Evolutionary conservation across 2,329 filamentous ascomycete genomes (phyloP).

Genomic region (Alternaria burnsii): DNA sequence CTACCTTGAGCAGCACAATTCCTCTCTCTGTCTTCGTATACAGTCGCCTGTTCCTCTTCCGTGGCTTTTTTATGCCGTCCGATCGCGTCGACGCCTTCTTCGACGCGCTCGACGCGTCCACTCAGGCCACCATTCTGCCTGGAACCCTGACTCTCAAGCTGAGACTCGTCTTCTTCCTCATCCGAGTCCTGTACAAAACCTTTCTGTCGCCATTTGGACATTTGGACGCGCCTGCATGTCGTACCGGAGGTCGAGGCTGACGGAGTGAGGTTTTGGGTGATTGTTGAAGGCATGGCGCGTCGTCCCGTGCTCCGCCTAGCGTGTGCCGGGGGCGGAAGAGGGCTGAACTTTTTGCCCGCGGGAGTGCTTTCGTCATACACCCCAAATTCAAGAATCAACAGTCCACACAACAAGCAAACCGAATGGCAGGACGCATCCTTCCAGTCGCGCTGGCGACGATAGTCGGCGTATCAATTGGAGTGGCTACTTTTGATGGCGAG

Average conservation of each 20-base stretch:
- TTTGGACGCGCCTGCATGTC: constrained; percentile 52
- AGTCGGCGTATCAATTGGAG: constrained; percentile 43
- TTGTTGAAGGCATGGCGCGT: constrained; percentile 32
- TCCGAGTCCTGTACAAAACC: constrained; percentile 62
- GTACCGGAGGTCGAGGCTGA: constrained; percentile 26
- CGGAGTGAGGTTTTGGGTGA: constrained; percentile 22
- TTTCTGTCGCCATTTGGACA: constrained; percentile 60
- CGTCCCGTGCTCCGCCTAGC: constrained; percentile 32
- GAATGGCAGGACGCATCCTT: constrained; percentile 47
- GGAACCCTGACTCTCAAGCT: constrained; percentile 38
- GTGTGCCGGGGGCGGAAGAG: constrained; percentile 22
- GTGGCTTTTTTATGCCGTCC: neutral
- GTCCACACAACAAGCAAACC: neutral
- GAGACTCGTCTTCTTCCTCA: constrained; percentile 54
- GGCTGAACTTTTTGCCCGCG: constrained; percentile 28
- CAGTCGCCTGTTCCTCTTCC: neutral
- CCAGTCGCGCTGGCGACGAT: constrained; percentile 44
- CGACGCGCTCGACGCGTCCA: constrained; percentile 33
- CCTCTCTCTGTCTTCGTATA: neutral
- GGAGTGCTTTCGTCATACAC: constrained; percentile 30
- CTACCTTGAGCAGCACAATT: neutral
- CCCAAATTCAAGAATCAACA: neutral
- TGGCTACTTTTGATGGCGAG: constrained; percentile 46
- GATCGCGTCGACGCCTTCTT: constrained; percentile 7
- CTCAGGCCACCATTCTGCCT: constrained; percentile 21